These are phyloP conservation scores for Pythium volutum DNA, from an alignment of 352 stramenopile genomes.

Conservation along the genomic window DNA sequence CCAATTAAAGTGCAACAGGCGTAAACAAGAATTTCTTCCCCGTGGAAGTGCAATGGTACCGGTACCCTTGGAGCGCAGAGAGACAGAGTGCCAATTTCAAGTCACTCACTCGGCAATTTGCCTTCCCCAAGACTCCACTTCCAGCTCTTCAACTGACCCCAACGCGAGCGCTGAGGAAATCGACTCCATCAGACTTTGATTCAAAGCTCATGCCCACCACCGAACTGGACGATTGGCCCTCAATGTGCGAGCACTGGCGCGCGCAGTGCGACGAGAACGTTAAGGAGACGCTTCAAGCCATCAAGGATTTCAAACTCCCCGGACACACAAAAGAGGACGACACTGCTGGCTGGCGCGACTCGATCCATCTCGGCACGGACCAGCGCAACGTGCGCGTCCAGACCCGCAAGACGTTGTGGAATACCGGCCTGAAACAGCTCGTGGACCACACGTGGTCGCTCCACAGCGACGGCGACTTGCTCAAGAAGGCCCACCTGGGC, in stretches of 20 bases:
- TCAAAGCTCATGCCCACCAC: not conserved
- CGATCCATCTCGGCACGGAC: not conserved
- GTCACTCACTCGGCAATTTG: no score
- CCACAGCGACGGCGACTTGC: not conserved
- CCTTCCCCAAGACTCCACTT: no score
- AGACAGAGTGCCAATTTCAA: no score
- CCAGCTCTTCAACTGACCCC: no score
- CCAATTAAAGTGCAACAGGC: no score
- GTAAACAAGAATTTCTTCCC: no score
- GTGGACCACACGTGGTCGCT: not conserved
- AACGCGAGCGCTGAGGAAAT: no score
- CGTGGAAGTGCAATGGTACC: no score
- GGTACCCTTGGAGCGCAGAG: no score
- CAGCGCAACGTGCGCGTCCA: not conserved
- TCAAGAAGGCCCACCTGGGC: not conserved
- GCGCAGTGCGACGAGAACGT: not conserved
- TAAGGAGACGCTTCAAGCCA: not conserved
- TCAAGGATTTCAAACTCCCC: not conserved
- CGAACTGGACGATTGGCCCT: slow-evolving; percentile 5
- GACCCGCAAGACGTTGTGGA: not conserved
- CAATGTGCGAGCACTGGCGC: slow-evolving; percentile 5
- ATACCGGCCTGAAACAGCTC: not conserved
- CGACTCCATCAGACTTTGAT: no score
- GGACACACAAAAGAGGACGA: no score
- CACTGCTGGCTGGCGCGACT: slow-evolving; percentile 3